Base-by-base conservation (phyloP, 2,329 filamentous ascomycete genomes). In the Trichoderma lentiforme region DNA sequence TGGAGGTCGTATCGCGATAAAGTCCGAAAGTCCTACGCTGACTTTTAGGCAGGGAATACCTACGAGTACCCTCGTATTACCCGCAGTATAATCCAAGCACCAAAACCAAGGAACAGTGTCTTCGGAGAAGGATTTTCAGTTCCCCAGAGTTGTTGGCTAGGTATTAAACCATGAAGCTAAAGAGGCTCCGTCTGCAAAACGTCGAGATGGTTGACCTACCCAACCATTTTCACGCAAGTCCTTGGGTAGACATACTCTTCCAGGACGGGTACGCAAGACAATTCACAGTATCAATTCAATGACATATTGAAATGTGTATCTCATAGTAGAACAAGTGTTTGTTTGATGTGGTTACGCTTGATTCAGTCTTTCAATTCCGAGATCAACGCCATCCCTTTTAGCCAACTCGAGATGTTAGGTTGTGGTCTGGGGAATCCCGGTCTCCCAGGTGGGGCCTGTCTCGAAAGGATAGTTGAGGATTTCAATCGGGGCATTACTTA, bases 371-470 rank as follows among this genome's bases (percentile, higher is more conserved):
- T 32, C 32, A 43, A 11, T n/a, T 7, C 18, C 2, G 47, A 30
- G 36, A 18, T 7, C 36, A 18, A 43, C 36, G 6, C 36, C 36
- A 6, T 2, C 39, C 43, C 28, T 43, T 62, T 18, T 11, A 39
- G 58, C 34, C 34, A 28, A 11, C 32, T 39, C n/a, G 32, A 36
- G 5, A 6, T 2, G 14, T 18, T 18, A 9, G 7, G 15, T 7
- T 47, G 39, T n/a, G 32, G 28, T 68, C n/a, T 69, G 66, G 66
- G 66, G 66, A 69, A 69, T 47, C 66, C 36, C 18, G 11, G 66
- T 26, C 26, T 26, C 36, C 34, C 2, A 36, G n/a, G 56, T 39
- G 56, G 66, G 18, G 57, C 18, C 51, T 34, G 9, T 61, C 36
- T 61, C 26, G 26, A 61, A 36, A 30, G 24, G 32, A 1, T n/a